Evolutionary conservation across 257 asterid species (phyloP), one percentile per base, ranked within the genome.

Genomic region (Osmanthus fragrans): DNA sequence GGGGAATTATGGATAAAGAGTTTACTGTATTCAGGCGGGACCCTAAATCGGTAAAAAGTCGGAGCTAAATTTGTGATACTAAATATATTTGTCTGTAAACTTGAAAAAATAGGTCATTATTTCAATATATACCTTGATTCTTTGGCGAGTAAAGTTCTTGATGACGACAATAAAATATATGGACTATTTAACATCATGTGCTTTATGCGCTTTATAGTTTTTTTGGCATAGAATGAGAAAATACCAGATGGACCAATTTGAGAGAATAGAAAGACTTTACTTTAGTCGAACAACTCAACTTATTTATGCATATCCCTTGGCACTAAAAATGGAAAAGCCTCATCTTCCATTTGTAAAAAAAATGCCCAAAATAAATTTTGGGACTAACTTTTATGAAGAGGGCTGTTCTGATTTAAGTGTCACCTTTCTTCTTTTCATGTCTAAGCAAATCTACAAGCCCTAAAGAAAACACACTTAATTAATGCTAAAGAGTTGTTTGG

Each of bases 1-100:
- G 80, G 77, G 85, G 84, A 86, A 81, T 87, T 74, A 90, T 90
- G 89, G 84, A 84, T 79, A 79, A 33, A 74, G 79, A 97, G 92
- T 63, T 92, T 93, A 85, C 89, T 64, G 39, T 79, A 88, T 84
- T 87, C 64, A 85, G 82, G 82, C 76, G 87, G 92, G 90, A 60
- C 89, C 89, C 81, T 81, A 67, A 33, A 78, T 85, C 90, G 92
- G 77, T 92, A 93, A 82, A 63, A 79, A 75, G 73, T 83, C 73
- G 84, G 79, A 82, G 6, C 58, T 49, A 49, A 15, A 49, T 49
- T 49, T 16, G n/a, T 49, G 15, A 49, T 13, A 16, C n/a, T 39
- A 39, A 36, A 40, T 3, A 13, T 5, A 4, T 4, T 15, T 45
- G 54, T 45, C 0, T 15, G 1, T 45, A 15, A 45, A 3, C 6